phyloP scores from a whole-genome alignment of 257 asterid genomes.

The Solanum etuberosum region DNA sequence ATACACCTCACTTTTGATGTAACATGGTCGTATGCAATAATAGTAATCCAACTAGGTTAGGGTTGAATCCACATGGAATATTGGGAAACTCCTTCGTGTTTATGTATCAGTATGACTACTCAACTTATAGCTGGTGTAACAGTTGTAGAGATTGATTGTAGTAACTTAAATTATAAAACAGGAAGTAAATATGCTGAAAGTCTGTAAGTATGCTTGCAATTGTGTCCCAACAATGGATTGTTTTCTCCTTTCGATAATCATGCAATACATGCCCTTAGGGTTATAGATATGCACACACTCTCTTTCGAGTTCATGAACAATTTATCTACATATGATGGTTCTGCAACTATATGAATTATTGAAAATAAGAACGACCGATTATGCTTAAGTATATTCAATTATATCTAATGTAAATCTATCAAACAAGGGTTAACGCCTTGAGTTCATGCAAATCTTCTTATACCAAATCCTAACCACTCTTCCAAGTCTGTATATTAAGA shows the following conservation, averaged over 20 bases:
- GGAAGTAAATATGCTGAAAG: not conserved
- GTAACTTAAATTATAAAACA: too few relatives aligned
- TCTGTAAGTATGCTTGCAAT: not conserved
- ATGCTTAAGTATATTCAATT: not conserved
- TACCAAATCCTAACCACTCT: not conserved
- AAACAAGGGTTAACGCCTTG: not conserved
- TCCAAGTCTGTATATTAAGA: not conserved
- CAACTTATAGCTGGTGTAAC: not conserved
- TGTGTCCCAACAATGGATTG: not conserved
- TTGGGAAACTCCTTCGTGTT: not conserved
- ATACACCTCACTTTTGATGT: not conserved
- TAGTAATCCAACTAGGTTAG: not conserved
- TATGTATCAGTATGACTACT: not conserved
- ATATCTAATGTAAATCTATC: not conserved
- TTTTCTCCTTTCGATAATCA: not conserved
- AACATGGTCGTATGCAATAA: not conserved
- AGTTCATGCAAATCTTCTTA: not conserved
- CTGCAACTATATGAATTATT: not conserved
- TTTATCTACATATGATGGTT: not conserved
- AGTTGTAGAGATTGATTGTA: not conserved
- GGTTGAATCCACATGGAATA: not conserved
- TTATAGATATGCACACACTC: not conserved
- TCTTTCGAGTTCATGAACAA: not conserved
- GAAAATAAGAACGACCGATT: not conserved
- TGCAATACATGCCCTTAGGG: not conserved